phyloP scores from a whole-genome alignment of 2,329 filamentous ascomycete species.

The Diaporthe caulivora region DNA sequence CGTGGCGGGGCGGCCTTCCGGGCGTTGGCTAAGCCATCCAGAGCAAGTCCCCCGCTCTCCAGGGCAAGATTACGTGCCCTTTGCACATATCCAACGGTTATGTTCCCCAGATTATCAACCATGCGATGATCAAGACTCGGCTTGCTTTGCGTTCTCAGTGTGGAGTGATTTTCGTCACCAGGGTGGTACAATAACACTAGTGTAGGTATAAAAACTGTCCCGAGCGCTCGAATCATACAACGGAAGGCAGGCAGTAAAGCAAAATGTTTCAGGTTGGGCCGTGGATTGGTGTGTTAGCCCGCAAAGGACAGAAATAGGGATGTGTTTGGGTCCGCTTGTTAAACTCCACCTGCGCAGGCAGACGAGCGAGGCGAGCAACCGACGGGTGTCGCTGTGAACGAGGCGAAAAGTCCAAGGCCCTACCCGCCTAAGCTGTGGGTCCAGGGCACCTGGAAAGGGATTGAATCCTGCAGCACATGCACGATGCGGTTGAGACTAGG shows the following conservation, averaged over 20 bases:
- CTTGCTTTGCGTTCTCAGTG: not conserved
- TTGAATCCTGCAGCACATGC: not conserved
- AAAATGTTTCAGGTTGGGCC: not conserved
- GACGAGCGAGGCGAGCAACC: not conserved
- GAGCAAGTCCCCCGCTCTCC: not conserved
- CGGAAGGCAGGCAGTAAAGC: too few relatives aligned
- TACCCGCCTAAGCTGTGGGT: slow-evolving; percentile 12
- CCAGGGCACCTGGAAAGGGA: not conserved
- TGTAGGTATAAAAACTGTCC: not conserved
- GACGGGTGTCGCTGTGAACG: not conserved
- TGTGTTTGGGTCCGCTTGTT: not conserved
- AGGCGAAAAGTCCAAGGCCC: not conserved
- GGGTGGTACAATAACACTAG: not conserved
- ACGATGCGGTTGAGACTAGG: not conserved
- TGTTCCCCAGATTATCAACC: slow-evolving; percentile 7
- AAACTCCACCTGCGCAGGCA: not conserved
- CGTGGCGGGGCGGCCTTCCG: not conserved
- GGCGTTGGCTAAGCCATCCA: not conserved
- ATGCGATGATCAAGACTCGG: not conserved
- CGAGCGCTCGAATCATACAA: not conserved
- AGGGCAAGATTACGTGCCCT: too few relatives aligned
- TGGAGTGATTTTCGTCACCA: not conserved
- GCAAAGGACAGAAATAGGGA: not conserved
- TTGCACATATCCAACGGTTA: not conserved
- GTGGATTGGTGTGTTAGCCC: not conserved